These are phyloP conservation scores for Camptophora hylomeconis DNA, from an alignment of 2,329 filamentous ascomycete genomes.

Conservation along the genomic window DNA sequence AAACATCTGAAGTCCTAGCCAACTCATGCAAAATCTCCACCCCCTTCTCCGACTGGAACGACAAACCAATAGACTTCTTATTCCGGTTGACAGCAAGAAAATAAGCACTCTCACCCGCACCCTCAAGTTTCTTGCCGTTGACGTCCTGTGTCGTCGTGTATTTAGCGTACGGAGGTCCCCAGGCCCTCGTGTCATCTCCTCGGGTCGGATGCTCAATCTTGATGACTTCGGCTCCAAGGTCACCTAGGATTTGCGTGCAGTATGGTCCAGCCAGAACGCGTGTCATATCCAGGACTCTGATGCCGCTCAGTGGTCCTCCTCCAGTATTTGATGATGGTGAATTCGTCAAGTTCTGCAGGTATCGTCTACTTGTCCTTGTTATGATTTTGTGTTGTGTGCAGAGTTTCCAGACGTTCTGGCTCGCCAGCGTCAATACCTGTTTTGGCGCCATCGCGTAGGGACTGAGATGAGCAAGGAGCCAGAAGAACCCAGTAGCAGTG, in stretches of 20 bases:
- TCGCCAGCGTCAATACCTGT: no score
- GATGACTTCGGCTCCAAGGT: slow-evolving; percentile 91
- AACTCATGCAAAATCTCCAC: slow-evolving; percentile 79
- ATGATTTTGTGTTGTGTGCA: no score
- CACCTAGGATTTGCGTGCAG: slow-evolving; percentile 90
- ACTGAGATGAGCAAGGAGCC: no score
- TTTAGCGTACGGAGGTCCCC: slow-evolving; percentile 86
- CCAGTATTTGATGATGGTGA: no score
- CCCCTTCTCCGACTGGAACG: slow-evolving; percentile 74
- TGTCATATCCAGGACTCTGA: slow-evolving; percentile 91
- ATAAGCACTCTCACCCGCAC: slow-evolving; percentile 82
- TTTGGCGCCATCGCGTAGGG: no score
- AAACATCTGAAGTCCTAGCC: slow-evolving; percentile 71
- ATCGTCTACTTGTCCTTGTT: no score
- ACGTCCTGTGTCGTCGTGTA: slow-evolving; percentile 36
- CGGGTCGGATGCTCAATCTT: slow-evolving; percentile 89
- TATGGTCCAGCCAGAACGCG: slow-evolving; percentile 91
- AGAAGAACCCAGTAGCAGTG: no score
- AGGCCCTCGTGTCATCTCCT: slow-evolving; percentile 88
- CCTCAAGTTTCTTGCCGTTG: slow-evolving; percentile 7
- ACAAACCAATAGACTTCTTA: slow-evolving; percentile 86
- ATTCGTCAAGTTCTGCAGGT: no score
- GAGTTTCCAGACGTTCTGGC: no score
- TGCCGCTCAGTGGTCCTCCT: slow-evolving; percentile 66
- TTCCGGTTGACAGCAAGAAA: slow-evolving; percentile 91